phyloP scores from a whole-genome alignment of 768 basidiomycete species.

The Lepiota venenata region DNA sequence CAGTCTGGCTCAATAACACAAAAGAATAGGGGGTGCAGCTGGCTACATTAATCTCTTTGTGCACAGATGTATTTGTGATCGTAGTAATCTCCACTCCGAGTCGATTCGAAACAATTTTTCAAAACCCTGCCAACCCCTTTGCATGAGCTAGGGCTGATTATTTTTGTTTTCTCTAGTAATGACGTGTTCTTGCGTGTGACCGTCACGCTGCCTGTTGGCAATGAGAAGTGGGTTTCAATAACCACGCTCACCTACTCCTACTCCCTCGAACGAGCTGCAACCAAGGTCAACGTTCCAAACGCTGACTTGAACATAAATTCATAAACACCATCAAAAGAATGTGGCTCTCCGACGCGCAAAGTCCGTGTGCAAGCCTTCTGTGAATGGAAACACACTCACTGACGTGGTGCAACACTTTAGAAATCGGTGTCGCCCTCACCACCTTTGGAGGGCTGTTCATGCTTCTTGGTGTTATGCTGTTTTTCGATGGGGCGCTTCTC shows the following conservation, averaged over 20 bases:
- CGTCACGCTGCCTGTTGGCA: not conserved
- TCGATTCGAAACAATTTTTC: no score
- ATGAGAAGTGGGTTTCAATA: not conserved
- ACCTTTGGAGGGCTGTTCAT: slow-evolving; percentile 95
- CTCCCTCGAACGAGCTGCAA: not conserved
- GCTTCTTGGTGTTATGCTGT: slow-evolving; percentile 91
- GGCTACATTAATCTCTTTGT: no score
- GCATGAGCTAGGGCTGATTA: no score
- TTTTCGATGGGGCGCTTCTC: slow-evolving; percentile 94
- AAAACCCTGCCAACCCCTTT: no score
- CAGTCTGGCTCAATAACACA: no score
- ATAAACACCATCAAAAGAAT: slow-evolving; percentile 28
- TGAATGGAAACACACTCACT: not conserved
- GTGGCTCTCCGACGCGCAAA: slow-evolving; percentile 70
- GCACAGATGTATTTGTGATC: no score
- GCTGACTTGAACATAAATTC: no score
- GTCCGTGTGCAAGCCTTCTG: slow-evolving; percentile 29
- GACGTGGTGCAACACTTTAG: slow-evolving; percentile 33
- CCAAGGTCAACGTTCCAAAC: not conserved
- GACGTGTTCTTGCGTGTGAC: not conserved
- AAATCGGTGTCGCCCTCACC: slow-evolving; percentile 96
- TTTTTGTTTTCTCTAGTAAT: not conserved
- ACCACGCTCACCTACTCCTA: not conserved
- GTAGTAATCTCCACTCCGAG: no score
- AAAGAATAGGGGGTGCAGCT: no score